Evolutionary conservation across 768 basidiomycete species (phyloP), one percentile per base, ranked within the genome.

Genomic region (Rickenella mellea): DNA sequence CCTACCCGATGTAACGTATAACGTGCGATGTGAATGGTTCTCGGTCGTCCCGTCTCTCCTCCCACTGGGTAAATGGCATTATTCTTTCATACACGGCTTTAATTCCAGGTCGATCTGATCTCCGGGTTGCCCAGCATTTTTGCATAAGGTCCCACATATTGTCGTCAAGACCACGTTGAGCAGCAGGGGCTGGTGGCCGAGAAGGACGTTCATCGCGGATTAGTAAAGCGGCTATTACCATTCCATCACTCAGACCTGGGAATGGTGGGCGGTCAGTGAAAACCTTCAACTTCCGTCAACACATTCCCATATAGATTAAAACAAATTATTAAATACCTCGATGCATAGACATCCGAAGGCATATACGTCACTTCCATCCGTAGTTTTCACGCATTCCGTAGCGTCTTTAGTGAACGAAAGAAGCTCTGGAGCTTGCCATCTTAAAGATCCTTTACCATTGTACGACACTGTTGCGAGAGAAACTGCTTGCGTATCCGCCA

Each of bases 111-210:
- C 74, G 57, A 17, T 51, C 51, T 19, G 52, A 54, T 19, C 62
- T 53, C 3, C 60, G 52, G 17, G 56, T 48, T 8, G 54, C 57
- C 73, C 74, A 76, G 46, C 72, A 74, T 11, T 40, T 48, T 24
- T 58, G 46, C 51, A 74, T 55, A 30, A 74, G 43, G 0, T 17
- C 39, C 74, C 74, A 76, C 8, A 76, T 40, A 12, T 58, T 46
- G 46, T 74, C 66, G 38, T 70, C 56, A 4, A 76, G 57, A 1
- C 74, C 74, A 44, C 74, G 61, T 27, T 54, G 51, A 22, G 64
- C 56, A 5, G 51, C 54, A 2, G 52, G 41, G 27, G 67, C 63
- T 5, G 41, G 47, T 2, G 74, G 74, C 27, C 69, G 60, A 26
- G 52, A 57, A 5, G 74, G 74, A 36, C 61, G 63, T 42, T 63